A percentile compares a stretch with the other conserved stretches of the same genome.
These are phyloP conservation scores for Cladosporium sp. DNA, from an alignment of 2,329 filamentous ascomycete species.

Conservation along the genomic window DNA sequence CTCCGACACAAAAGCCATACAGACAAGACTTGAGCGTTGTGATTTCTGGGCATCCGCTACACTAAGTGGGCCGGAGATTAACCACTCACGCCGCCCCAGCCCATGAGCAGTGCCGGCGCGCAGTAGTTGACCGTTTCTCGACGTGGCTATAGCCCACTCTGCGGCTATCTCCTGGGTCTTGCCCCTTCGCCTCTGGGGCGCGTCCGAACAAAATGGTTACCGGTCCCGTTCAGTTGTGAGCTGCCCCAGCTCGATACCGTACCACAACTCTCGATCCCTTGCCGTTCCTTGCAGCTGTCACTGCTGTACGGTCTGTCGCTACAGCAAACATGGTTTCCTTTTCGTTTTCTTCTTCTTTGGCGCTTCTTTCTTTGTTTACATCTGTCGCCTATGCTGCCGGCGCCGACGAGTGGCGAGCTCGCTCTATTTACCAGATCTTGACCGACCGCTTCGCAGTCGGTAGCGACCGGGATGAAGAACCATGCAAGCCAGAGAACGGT, in stretches of 20 bases:
- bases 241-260: background rate
- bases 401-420: slow-evolving; percentile 35
- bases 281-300: slow-evolving; percentile 11
- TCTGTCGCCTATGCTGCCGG: slow-evolving; percentile 4
- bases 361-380: slow-evolving; percentile 3
- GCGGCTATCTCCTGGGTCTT: slow-evolving; percentile 10
- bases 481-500: slow-evolving; percentile 36
- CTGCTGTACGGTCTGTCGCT: slow-evolving; percentile 8
- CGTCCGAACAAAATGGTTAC: slow-evolving; percentile 10
- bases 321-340: slow-evolving; percentile 12
- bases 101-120: background rate
- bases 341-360: slow-evolving; percentile 7
- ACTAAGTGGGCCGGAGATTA: slow-evolving; percentile 12
- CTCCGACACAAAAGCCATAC: background rate
- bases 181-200: background rate
- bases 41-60: background rate
- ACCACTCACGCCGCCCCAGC: background rate
- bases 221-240: slow-evolving; percentile 2
- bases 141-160: slow-evolving; percentile 7
- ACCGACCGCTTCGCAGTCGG: slow-evolving; percentile 54
- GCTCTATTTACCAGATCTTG: slow-evolving; percentile 54
- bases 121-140: background rate
- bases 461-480: slow-evolving; percentile 41
- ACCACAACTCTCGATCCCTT: slow-evolving; percentile 3
- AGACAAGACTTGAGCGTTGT: slow-evolving; percentile 6